Base-by-base conservation (phyloP, 805 yeast genomes). In the Diddensiella transvaalensis region DNA sequence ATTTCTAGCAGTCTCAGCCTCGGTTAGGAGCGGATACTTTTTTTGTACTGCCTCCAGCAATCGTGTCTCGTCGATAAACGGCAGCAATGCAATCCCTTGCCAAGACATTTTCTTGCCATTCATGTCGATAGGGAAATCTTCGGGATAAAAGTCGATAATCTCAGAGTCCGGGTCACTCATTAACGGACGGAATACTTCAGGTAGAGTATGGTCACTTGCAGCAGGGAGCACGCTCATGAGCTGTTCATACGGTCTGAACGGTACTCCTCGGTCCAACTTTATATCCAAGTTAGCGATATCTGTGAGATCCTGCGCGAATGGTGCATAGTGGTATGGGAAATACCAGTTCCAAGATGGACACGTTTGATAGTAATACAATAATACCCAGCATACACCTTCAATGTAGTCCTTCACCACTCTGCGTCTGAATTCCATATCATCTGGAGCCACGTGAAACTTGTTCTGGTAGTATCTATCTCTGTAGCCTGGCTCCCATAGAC, bases 281-380 rank as follows among this genome's bases (percentile, higher is more conserved):
- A 88, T 73, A 19, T 66, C 59, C 19, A 78, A 56, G 21, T 60
- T 61, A 8, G 65, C 62, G 37, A 85, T 61, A 41, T 80, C 78
- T 1, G 66, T 72, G 60, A 93, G 86, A 65, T 93, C 99, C 3
- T 83, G 77, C 0, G 97, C 98, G 74, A 93, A 90, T 19, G 99
- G 99, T 0, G 99, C 98, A 69, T 93, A 95, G 63, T 93, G 98
- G 64, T 83, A 91, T 0, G 98, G 99, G 60, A 84, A 93, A 66
- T 80, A 93, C 99, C 99, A 93, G 47, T 83, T 83, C 99, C 99
- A 93, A 0, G 98, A 91, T 0, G 96, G 96, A 69, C 98, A 91
- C 2, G 97, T 98, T 67, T 93, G 98, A 66, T 87, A 91, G 68
- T 93, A 93, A 65, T 93, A 93, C 46, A 87, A 68, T 54, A 93